Percentiles rank a stretch among this genome's conserved stretches.
These are phyloP conservation scores for Wilcoxina mikolae DNA, from an alignment of 495 filamentous ascomycete genomes.

Conservation along the genomic window DNA sequence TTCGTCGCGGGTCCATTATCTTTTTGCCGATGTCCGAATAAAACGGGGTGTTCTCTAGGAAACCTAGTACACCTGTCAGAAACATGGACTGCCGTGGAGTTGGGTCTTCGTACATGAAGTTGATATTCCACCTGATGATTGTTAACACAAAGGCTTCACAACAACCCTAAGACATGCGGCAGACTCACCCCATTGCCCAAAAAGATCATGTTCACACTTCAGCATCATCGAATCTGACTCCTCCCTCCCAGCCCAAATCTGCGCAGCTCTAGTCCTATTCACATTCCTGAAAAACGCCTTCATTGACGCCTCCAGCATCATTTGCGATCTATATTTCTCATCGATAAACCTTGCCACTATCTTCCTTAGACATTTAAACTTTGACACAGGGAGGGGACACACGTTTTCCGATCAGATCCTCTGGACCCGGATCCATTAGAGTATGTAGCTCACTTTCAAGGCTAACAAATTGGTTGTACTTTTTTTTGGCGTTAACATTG, in stretches of 20 bases:
- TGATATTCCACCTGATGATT: background rate
- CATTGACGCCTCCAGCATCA: conserved; percentile 8
- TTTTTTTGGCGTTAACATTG: background rate
- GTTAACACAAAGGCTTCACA: background rate
- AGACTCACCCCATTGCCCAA: background rate
- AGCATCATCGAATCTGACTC: background rate
- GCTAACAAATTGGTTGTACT: background rate
- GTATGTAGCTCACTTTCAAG: background rate
- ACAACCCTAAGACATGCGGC: background rate
- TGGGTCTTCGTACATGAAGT: background rate
- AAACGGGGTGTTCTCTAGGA: conserved; percentile 1
- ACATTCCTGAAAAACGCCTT: conserved; percentile 2
- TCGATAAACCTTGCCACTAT: background rate
- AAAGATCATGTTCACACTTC: background rate
- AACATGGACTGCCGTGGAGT: background rate
- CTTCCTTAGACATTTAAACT: background rate
- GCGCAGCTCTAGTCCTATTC: background rate
- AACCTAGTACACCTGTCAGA: background rate
- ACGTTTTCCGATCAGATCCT: conserved; percentile 9
- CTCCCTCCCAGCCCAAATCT: background rate
- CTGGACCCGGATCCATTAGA: background rate
- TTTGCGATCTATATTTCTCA: background rate
- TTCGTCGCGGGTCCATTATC: background rate
- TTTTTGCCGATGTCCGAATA: background rate
- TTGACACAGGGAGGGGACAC: background rate